Percentiles rank a stretch among this genome's conserved stretches.
phyloP scores from a whole-genome alignment of 352 stramenopile species.

The Phytophthora megakarya region DNA sequence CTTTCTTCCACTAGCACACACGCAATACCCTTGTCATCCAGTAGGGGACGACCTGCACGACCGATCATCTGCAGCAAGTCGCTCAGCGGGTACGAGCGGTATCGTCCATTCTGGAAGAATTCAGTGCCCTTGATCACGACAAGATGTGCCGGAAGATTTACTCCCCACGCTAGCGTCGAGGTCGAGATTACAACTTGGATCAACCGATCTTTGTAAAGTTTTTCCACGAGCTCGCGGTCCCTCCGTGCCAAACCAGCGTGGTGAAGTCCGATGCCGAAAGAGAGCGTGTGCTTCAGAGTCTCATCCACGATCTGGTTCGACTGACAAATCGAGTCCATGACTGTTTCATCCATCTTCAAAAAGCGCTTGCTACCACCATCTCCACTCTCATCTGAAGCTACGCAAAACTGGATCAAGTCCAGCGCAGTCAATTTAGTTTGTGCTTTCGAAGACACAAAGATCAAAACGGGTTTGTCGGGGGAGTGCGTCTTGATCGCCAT shows the following conservation, averaged over 20 bases:
- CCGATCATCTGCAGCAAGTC: conserved; percentile 99
- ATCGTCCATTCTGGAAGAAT: conserved; percentile 94
- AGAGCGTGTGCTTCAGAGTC: conserved; percentile 94
- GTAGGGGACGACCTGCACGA: conserved; percentile 94
- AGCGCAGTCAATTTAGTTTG: conserved; percentile 98
- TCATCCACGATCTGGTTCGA: conserved; percentile 89
- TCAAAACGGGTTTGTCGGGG: conserved; percentile 92
- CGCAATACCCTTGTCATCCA: conserved; percentile 95
- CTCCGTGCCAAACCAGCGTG: conserved; percentile 90
- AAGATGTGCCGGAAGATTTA: conserved; percentile 98
- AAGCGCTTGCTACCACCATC: conserved; percentile 93
- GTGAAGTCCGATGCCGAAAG: conserved; percentile 98
- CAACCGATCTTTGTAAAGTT: conserved; percentile 94
- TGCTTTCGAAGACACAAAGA: conserved; percentile 98
- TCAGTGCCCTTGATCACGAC: conserved; percentile 99
- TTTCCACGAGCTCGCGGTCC: conserved; percentile 97
- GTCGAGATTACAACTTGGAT: conserved; percentile 97
- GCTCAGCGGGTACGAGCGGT: conserved; percentile 98
- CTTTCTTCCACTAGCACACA: conserved; percentile 97
- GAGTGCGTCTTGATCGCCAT: conserved; percentile 96
- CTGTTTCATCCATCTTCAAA: conserved; percentile 89
- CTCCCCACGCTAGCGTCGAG: conserved; percentile 93
- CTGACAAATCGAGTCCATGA: conserved; percentile 88
- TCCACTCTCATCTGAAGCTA: conserved; percentile 51
- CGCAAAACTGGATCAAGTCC: conserved; percentile 95